Evolutionary conservation across 805 yeast species (phyloP).

Genomic region (Candida michaelii): DNA sequence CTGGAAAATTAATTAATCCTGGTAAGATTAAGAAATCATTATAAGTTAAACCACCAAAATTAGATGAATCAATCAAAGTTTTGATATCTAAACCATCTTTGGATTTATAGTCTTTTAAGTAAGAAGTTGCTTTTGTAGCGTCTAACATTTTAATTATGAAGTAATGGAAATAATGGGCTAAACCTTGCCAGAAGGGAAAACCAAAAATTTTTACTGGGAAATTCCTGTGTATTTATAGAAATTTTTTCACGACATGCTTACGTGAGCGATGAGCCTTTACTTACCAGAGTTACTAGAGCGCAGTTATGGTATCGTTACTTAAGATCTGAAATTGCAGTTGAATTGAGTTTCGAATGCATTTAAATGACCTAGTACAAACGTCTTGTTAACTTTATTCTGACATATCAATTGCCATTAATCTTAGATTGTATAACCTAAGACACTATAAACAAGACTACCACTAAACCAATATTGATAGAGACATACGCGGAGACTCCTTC

Average conservation of each 20-base stretch:
- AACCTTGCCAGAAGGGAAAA: conserved; percentile 44
- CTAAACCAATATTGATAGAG: too few species aligned
- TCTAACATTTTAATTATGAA: conserved; percentile 23
- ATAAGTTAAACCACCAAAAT: conserved; percentile 95
- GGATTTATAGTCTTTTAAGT: conserved; percentile 60
- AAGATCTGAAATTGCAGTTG: too few species aligned
- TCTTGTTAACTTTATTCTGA: too few species aligned
- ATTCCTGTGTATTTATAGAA: conserved; percentile 5
- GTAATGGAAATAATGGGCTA: conserved; percentile 26
- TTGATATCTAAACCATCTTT: conserved; percentile 85
- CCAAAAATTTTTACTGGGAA: conserved; percentile 6
- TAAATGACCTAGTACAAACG: too few species aligned
- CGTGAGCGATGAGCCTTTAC: too few species aligned
- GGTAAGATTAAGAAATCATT: conserved; percentile 95
- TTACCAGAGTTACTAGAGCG: too few species aligned
- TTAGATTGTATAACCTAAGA: too few species aligned
- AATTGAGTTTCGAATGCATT: too few species aligned
- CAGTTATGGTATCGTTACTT: too few species aligned
- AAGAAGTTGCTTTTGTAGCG: conserved; percentile 62
- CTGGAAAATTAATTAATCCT: conserved; percentile 88
- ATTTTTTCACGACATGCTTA: conserved; percentile 1
- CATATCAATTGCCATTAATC: too few species aligned
- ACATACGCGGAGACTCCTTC: too few species aligned
- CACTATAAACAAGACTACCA: too few species aligned
- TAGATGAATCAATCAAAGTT: conserved; percentile 83